Percentiles rank a stretch among this genome's conserved stretches.
Conservation (phyloP, 148 eudicot species). For the Dianthus caryophyllus region DNA sequence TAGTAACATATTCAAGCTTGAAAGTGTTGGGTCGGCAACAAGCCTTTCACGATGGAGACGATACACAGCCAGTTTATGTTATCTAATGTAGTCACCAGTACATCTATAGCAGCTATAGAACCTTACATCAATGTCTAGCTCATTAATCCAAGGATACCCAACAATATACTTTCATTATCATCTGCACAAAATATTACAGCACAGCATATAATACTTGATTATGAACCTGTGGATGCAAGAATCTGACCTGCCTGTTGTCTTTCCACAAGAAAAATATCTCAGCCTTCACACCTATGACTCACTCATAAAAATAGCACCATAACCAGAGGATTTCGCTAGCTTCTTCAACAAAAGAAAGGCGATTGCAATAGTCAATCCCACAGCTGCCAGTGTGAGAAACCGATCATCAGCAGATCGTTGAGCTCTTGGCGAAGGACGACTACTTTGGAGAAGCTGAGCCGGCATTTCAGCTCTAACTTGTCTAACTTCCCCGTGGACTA, state of each 20-base stretch:
- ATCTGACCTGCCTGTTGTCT: conserved; percentile 5
- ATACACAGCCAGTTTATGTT: neutral
- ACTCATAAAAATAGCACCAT: conserved; percentile 72
- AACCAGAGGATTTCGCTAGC: conserved; percentile 73
- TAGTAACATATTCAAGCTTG: too few relatives aligned
- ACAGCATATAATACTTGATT: neutral
- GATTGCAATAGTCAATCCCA: conserved; percentile 81
- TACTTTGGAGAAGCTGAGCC: conserved; percentile 30
- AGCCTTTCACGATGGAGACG: neutral
- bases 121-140: neutral
- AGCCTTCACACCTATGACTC: conserved; percentile 41
- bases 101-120: too few relatives aligned
- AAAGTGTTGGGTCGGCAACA: too few relatives aligned
- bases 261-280: neutral
- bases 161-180: conserved; percentile 15
- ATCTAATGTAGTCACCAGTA: neutral
- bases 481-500: conserved; percentile 24
- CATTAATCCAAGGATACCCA: neutral
- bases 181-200: conserved; percentile 15
- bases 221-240: neutral
- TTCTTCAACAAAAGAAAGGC: conserved; percentile 72
- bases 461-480: conserved; percentile 33
- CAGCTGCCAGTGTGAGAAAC: conserved; percentile 82
- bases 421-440: conserved; percentile 34
- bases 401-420: conserved; percentile 70